Evolutionary conservation across 2,329 filamentous ascomycete species (phyloP).

Genomic region (Cercospora brassicicola): DNA sequence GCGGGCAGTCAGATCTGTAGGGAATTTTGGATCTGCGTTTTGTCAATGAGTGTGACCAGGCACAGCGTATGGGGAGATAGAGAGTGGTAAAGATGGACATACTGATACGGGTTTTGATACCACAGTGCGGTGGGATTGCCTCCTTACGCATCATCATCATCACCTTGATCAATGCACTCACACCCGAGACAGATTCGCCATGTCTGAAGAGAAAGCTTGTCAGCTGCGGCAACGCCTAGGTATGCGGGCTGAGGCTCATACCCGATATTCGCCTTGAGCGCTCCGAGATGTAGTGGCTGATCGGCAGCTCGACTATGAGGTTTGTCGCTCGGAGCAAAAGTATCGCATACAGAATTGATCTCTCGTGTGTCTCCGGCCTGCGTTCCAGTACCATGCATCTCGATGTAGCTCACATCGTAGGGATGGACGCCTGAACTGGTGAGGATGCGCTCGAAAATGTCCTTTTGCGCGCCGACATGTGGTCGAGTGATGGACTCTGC

Average conservation of each 20-base stretch:
- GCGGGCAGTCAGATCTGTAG: too few relatives aligned
- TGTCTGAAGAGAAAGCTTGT: slow-evolving; percentile 20
- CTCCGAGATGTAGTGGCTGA: slow-evolving; percentile 27
- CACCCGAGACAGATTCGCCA: slow-evolving; percentile 33
- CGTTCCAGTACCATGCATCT: slow-evolving; percentile 25
- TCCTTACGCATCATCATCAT: slow-evolving; percentile 65
- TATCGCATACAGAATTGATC: slow-evolving; percentile 20
- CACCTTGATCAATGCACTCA: slow-evolving; percentile 63
- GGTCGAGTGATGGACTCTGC: too few relatives aligned
- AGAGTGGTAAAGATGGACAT: too few relatives aligned
- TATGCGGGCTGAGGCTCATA: too few relatives aligned
- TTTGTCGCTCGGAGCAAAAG: slow-evolving; percentile 28
- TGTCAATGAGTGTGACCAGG: too few relatives aligned
- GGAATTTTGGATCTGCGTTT: too few relatives aligned
- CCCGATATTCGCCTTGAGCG: slow-evolving; percentile 34
- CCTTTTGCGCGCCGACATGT: slow-evolving; percentile 43
- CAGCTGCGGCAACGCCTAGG: too few relatives aligned
- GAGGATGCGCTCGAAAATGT: slow-evolving; percentile 68
- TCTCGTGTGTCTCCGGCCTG: slow-evolving; percentile 20
- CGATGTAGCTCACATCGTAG: slow-evolving; percentile 50
- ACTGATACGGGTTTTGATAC: slow-evolving; percentile 55
- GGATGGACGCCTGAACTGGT: slow-evolving; percentile 64
- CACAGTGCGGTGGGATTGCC: slow-evolving; percentile 64
- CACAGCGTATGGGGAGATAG: too few relatives aligned
- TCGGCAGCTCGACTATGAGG: slow-evolving; percentile 40